These are phyloP conservation scores for Purshia tridentata DNA, from an alignment of 306 rosid genomes.

Conservation along the genomic window DNA sequence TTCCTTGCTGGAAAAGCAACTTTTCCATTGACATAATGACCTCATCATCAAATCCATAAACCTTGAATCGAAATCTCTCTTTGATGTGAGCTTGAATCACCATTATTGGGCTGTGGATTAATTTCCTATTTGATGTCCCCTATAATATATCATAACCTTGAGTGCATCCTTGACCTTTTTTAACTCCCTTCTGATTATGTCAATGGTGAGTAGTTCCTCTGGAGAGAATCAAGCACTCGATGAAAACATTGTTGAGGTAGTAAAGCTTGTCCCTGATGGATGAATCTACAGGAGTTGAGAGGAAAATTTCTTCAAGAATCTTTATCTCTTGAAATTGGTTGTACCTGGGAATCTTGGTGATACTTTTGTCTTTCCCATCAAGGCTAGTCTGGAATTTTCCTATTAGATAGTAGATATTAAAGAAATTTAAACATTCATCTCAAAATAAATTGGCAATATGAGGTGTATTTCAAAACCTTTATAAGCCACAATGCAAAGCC, in stretches of 20 bases:
- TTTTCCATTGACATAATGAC: conserved; percentile 4
- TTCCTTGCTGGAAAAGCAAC: conserved; percentile 5
- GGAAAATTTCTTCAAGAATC: not conserved
- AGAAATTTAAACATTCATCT: too few species aligned
- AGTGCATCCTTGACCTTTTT: conserved; percentile 3
- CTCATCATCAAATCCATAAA: conserved; percentile 27
- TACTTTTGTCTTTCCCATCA: not conserved
- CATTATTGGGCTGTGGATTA: not conserved
- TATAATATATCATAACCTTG: not conserved
- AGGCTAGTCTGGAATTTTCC: not conserved
- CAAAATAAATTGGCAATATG: too few species aligned
- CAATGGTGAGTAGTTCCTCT: not conserved
- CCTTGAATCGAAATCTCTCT: not conserved
- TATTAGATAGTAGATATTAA: too few species aligned
- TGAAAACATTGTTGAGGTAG: conserved; percentile 7
- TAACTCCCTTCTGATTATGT: conserved; percentile 6
- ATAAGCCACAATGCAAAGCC: too few species aligned
- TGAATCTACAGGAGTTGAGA: not conserved
- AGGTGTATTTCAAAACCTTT: too few species aligned
- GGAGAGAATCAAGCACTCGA: conserved; percentile 17
- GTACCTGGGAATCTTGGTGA: conserved; percentile 1
- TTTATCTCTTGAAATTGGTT: conserved; percentile 9
- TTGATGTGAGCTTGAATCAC: not conserved
- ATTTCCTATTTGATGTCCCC: too few species aligned
- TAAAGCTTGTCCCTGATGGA: conserved; percentile 16